Evolutionary conservation across 163 green algal species (phyloP).

Genomic region (Scenedesmus sp.): DNA sequence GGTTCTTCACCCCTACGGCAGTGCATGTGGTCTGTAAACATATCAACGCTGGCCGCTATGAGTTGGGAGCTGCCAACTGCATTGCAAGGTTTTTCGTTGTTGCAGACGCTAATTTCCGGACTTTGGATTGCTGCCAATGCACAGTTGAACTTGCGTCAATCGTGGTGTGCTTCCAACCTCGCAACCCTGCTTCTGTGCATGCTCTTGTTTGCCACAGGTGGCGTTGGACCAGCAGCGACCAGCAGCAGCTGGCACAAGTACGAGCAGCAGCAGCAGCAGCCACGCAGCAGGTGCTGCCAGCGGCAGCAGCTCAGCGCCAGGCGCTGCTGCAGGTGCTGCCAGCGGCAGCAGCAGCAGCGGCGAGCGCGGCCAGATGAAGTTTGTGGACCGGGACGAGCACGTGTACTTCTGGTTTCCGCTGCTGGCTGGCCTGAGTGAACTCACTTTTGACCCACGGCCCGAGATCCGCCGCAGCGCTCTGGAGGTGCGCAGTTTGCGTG

Average conservation of each 20-base stretch:
- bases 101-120: no score
- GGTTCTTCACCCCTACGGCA: no score
- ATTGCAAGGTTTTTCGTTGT: neutral
- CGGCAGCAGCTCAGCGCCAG: neutral
- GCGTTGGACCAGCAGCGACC: neutral
- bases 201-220: neutral
- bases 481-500: slow-evolving; percentile 73
- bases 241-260: neutral
- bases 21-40: no score
- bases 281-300: neutral
- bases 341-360: slow-evolving; percentile 21
- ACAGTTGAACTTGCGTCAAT: no score
- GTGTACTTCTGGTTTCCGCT: slow-evolving; percentile 99
- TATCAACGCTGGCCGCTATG: no score
- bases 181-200: slow-evolving; percentile 11
- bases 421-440: slow-evolving; percentile 95
- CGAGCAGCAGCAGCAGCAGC: neutral
- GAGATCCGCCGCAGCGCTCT: slow-evolving; percentile 79
- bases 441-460: slow-evolving; percentile 96
- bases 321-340: neutral
- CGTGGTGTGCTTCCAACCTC: no score
- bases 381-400: slow-evolving; percentile 95
- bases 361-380: slow-evolving; percentile 66
- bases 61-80: neutral
- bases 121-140: no score